Conservation (phyloP, 805 yeast genomes). For the Kazachstania psychrophila region DNA sequence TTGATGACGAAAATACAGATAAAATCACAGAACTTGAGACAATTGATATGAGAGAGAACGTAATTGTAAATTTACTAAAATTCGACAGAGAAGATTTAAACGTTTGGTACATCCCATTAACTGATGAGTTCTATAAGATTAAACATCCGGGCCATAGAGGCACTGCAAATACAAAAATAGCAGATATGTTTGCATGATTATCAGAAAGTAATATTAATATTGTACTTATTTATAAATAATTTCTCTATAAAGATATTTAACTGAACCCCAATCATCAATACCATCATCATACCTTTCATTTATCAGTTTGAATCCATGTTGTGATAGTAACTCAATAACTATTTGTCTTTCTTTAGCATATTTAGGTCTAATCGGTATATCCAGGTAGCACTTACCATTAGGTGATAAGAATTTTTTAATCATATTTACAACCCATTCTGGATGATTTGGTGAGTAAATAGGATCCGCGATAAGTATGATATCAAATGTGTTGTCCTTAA, state of each 20-base stretch:
- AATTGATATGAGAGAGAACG: constrained; percentile 15
- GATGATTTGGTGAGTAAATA: constrained; percentile 75
- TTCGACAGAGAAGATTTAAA: constrained; percentile 11
- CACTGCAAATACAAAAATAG: constrained; percentile 7
- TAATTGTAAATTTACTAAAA: constrained; percentile 18
- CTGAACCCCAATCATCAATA: constrained; percentile 77
- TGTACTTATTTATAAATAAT: constrained; percentile 15
- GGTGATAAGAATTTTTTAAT: constrained; percentile 42
- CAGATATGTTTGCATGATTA: constrained; percentile 7
- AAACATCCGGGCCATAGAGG: neutral
- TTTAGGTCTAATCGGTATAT: constrained; percentile 63
- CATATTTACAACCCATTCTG: constrained; percentile 58
- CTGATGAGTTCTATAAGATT: constrained; percentile 11
- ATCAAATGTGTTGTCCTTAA: constrained; percentile 35
- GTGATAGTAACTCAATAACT: constrained; percentile 48
- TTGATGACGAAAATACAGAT: constrained; percentile 11
- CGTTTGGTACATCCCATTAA: constrained; percentile 21
- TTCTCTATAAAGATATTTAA: constrained; percentile 41
- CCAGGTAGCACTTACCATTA: constrained; percentile 42
- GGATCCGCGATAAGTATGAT: constrained; percentile 80
- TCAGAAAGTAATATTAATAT: neutral
- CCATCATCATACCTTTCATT: constrained; percentile 49
- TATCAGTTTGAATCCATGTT: constrained; percentile 22
- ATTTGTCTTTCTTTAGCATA: constrained; percentile 55
- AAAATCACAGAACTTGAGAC: constrained; percentile 21